Conservation (phyloP, 164 flowering plant species). For the Magnolia changhungtana region DNA sequence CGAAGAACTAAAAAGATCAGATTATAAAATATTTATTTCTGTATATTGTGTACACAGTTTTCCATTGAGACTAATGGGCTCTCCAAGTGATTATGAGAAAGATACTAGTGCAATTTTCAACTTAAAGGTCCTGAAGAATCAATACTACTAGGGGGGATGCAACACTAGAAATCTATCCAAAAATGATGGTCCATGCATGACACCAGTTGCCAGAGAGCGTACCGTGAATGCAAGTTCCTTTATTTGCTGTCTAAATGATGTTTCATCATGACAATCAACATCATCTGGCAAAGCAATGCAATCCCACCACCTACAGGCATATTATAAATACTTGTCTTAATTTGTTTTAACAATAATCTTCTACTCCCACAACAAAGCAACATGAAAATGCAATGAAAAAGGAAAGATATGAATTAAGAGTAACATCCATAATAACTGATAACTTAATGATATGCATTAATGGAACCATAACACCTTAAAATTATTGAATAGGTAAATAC, state of each 20-base stretch:
- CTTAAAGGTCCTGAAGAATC: background rate
- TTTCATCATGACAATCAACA: constrained; percentile 61
- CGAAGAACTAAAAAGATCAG: too few relatives aligned
- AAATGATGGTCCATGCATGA: background rate
- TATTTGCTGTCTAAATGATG: constrained; percentile 65
- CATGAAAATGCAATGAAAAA: background rate
- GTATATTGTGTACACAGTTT: too few relatives aligned
- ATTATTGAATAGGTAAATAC: too few relatives aligned
- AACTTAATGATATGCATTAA: background rate
- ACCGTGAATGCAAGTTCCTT: constrained; percentile 83
- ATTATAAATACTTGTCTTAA: background rate
- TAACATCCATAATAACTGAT: background rate
- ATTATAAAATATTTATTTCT: too few relatives aligned
- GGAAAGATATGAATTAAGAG: background rate
- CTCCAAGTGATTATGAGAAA: too few relatives aligned
- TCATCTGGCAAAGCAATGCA: constrained; percentile 89
- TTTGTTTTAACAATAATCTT: background rate
- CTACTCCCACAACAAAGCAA: background rate
- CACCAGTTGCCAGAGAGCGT: constrained; percentile 6
- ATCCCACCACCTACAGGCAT: constrained; percentile 89
- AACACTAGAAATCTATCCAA: background rate
- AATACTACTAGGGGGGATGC: background rate
- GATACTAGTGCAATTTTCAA: too few relatives aligned
- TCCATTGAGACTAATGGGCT: too few relatives aligned
- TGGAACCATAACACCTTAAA: too few relatives aligned